Evolutionary conservation across 1,284 basidiomycete species (phyloP).

Genomic region (Malassezia equina): DNA sequence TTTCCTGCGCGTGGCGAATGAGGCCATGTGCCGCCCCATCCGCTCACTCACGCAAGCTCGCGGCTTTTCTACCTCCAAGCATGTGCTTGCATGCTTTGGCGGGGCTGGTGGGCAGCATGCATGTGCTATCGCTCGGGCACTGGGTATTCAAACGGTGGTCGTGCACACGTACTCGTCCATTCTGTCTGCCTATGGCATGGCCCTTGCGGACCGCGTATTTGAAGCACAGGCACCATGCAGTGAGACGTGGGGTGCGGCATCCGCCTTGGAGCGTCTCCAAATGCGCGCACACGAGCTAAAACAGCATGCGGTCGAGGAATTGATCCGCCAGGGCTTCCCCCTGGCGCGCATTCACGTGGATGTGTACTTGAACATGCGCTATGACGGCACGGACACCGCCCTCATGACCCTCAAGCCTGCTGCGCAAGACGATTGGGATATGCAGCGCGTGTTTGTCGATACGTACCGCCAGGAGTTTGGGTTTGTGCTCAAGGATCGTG

Average conservation of each 20-base stretch:
- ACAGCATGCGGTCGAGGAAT: conserved; percentile 56
- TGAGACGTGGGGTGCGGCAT: conserved; percentile 52
- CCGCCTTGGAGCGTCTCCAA: conserved; percentile 9
- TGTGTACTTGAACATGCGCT: conserved; percentile 61
- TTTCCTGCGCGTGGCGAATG: conserved; percentile 49
- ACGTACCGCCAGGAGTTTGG: conserved; percentile 59
- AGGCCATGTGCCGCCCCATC: conserved; percentile 74
- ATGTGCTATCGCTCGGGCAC: conserved; percentile 69
- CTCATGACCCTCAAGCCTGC: conserved; percentile 67
- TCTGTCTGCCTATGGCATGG: conserved; percentile 78
- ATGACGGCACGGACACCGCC: conserved; percentile 67
- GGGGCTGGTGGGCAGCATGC: conserved; percentile 86
- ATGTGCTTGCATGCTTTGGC: conserved; percentile 83
- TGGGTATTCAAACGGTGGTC: conserved; percentile 72
- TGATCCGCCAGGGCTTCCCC: conserved; percentile 68
- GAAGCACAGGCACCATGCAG: conserved; percentile 76
- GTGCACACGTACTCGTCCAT: conserved; percentile 78
- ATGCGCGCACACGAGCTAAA: conserved; percentile 52
- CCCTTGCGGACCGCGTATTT: conserved; percentile 66
- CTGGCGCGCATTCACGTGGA: conserved; percentile 62
- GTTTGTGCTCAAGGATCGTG: conserved; percentile 69
- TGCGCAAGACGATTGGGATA: conserved; percentile 56
- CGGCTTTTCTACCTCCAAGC: conserved; percentile 71
- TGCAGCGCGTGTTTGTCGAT: conserved; percentile 62
- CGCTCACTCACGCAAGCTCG: conserved; percentile 80